Conservation (phyloP, 495 filamentous ascomycete genomes). For the Podospora sp. region DNA sequence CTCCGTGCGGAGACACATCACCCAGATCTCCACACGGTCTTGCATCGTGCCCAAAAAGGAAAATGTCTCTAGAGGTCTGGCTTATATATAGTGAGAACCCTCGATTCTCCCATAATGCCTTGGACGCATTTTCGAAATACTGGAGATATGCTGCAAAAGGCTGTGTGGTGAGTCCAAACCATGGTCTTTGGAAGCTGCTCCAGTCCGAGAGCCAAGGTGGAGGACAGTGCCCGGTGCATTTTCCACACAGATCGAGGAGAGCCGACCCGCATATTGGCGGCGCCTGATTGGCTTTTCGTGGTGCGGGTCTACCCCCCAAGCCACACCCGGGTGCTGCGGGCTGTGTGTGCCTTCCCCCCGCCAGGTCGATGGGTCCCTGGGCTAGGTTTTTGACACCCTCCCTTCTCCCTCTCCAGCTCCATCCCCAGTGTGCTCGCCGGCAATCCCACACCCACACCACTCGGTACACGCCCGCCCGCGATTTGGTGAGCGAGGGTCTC, state of each 20-base stretch:
- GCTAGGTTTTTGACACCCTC: conserved; percentile 27
- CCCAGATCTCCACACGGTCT: no score
- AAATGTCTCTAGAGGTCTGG: no score
- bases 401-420: conserved; percentile 29
- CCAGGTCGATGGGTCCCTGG: background rate
- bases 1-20: no score
- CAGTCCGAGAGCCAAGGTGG: no score
- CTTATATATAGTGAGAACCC: no score
- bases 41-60: no score
- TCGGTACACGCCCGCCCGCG: conserved; percentile 39
- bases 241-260: background rate
- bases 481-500: conserved; percentile 34
- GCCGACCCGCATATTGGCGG: background rate
- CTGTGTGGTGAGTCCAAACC: no score
- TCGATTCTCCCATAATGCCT: no score
- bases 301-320: background rate
- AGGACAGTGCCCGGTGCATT: no score
- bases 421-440: conserved; percentile 26
- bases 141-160: no score
- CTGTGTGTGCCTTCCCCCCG: background rate
- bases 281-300: background rate
- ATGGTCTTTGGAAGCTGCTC: no score
- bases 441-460: conserved; percentile 35
- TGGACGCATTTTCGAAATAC: no score
- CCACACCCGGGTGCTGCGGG: conserved; percentile 5